Evolutionary conservation across 257 asterid species (phyloP), one percentile per base, ranked within the genome.

Genomic region (Petunia axillaris): DNA sequence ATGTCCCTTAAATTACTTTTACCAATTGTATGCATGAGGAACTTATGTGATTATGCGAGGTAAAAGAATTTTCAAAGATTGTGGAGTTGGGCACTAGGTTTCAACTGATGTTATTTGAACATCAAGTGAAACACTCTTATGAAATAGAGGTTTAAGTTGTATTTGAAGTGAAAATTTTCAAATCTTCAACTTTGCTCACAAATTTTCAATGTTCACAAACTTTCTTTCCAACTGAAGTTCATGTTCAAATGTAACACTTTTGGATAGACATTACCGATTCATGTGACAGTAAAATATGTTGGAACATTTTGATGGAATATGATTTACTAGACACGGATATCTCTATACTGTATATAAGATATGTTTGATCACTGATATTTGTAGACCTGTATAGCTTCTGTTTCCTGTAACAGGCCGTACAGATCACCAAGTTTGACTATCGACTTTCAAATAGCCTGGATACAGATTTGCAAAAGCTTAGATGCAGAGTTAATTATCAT

Each of bases 401-500:
- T 54, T 85, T 83, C 77, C 75, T 83, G 77, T 87, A 74, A 76
- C 98, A 96, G 98, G 99, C 98, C 80, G 89, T 96, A 82, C 93
- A 89, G 90, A 86, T 96, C 88, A 93, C 89, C 87, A 96, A 94
- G 83, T 96, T 89, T 79, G 98, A 96, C 84, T 92, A 94, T 77
- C 93, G 98, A 83, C 99, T 96, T 87, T 82, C 98, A 80, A 96
- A 94, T 89, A 90, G 83, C 84, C 84, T 96, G 89, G 88, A 85
- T 71, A 81, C 86, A 25, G 99, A 96, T 77, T 84, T 91, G 77
- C 99, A 96, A 86, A 96, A 91, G 91, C 98, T 96, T 81, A 87
- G 99, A 81, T 94, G 99, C 86, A 90, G 98, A 90, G 98, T 90
- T 77, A 96, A 96, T 79, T 96, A 94, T 88, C 98, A 94, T 60